These are phyloP conservation scores for Lolium perenne DNA, from an alignment of 176 grass and related monocot species.

Conservation along the genomic window DNA sequence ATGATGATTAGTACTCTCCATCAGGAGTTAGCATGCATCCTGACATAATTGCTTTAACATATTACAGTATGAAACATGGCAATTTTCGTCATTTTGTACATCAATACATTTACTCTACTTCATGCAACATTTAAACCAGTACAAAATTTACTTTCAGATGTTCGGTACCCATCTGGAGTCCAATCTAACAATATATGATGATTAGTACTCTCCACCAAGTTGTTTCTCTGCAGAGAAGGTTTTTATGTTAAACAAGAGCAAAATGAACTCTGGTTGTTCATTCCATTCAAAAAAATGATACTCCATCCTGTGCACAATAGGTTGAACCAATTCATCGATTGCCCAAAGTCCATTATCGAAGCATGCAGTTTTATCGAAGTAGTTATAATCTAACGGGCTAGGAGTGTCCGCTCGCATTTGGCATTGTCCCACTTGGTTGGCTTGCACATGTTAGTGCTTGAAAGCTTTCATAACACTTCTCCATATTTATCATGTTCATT, in stretches of 20 bases:
- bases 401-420: conserved; percentile 23
- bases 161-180: too few species aligned
- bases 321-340: conserved; percentile 81
- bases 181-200: too few species aligned
- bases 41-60: too few species aligned
- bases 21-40: too few species aligned
- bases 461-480: conserved; percentile 79
- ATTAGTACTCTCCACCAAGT: too few species aligned
- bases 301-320: conserved; percentile 84
- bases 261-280: conserved; percentile 88
- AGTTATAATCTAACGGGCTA: conserved; percentile 29
- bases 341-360: conserved; percentile 77
- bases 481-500: conserved; percentile 76
- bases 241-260: conserved; percentile 58
- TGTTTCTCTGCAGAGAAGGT: too few species aligned
- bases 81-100: too few species aligned
- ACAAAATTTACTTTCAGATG: too few species aligned
- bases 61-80: too few species aligned
- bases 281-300: conserved; percentile 91
- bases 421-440: conserved; percentile 49
- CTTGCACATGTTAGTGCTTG: conserved; percentile 79
- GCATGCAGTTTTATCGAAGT: conserved; percentile 49
- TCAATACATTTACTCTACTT: too few species aligned
- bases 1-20: too few species aligned
- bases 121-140: too few species aligned